These are phyloP conservation scores for Halophytophthora batemanensis DNA, from an alignment of 352 stramenopile species.

Conservation along the genomic window DNA sequence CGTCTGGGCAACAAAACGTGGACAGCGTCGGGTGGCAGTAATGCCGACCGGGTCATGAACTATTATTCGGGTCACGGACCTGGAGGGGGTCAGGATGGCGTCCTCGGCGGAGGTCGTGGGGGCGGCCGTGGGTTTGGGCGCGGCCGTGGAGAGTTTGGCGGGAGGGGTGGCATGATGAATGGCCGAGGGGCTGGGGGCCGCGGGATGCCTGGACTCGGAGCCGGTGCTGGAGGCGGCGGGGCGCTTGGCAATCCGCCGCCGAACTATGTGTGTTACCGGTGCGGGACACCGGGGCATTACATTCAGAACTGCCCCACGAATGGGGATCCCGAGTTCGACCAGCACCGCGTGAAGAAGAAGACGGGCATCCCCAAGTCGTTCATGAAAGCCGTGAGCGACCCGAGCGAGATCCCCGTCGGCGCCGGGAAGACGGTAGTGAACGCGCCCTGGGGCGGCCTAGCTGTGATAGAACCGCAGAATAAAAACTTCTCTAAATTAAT, in stretches of 20 bases:
- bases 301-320: conserved; percentile 90
- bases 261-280: conserved; percentile 87
- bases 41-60: conserved; percentile 76
- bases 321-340: conserved; percentile 83
- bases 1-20: conserved; percentile 85
- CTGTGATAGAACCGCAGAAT: conserved; percentile 89
- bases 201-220: conserved; percentile 27
- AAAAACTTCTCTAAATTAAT: conserved; percentile 93
- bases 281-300: conserved; percentile 79
- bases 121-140: conserved; percentile 45
- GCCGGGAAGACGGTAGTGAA: conserved; percentile 87
- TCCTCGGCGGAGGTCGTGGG: conserved; percentile 26
- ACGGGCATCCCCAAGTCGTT: conserved; percentile 88
- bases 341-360: conserved; percentile 87
- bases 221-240: conserved; percentile 6
- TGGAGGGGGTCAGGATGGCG: conserved; percentile 27
- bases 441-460: conserved; percentile 78
- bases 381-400: conserved; percentile 85
- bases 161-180: conserved; percentile 44
- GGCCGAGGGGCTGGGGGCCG: conserved; percentile 32
- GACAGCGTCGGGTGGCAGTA: conserved; percentile 70
- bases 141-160: conserved; percentile 39
- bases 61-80: conserved; percentile 56
- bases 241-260: conserved; percentile 59
- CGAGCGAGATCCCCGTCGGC: conserved; percentile 80